phyloP scores from a whole-genome alignment of 1,284 basidiomycete species.

The Leccinum solheimii region DNA sequence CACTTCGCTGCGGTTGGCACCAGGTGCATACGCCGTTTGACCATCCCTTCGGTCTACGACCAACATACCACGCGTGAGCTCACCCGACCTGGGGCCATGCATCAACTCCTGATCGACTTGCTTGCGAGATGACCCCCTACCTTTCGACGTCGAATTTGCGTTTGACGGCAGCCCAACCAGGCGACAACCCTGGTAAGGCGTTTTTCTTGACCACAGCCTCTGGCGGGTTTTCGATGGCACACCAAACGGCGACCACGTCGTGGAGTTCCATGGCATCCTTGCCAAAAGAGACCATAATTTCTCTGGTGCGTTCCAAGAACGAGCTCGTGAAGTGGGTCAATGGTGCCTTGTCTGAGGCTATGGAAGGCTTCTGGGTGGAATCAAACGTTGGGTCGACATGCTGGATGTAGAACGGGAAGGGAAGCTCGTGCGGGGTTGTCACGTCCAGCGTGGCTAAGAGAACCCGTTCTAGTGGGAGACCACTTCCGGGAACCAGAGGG shows the following conservation, averaged over 20 bases:
- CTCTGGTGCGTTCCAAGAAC: constrained; percentile 74
- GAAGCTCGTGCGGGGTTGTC: constrained; percentile 76
- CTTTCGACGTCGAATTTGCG: constrained; percentile 70
- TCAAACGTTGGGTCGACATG: constrained; percentile 58
- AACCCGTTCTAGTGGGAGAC: constrained; percentile 64
- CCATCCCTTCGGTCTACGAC: constrained; percentile 70
- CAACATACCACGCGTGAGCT: constrained; percentile 73
- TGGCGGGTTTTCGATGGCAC: constrained; percentile 68
- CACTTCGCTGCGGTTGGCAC: constrained; percentile 60
- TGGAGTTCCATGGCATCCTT: constrained; percentile 86
- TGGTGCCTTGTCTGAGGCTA: constrained; percentile 47
- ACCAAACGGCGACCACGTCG: constrained; percentile 82
- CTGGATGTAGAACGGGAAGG: constrained; percentile 63
- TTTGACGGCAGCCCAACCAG: constrained; percentile 54
- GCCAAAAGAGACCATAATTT: constrained; percentile 69
- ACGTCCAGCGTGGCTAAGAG: constrained; percentile 79
- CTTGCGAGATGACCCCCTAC: constrained; percentile 37
- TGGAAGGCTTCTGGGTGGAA: constrained; percentile 47
- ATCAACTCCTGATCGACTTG: constrained; percentile 5
- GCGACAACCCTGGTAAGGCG: constrained; percentile 34
- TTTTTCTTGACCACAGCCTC: constrained; percentile 26
- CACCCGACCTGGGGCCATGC: constrained; percentile 38
- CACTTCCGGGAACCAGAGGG: constrained; percentile 37
- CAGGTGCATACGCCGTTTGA: constrained; percentile 56
- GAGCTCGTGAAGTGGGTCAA: constrained; percentile 77